These are phyloP conservation scores for Porcisia deanei DNA, from an alignment of 208 protist genomes.

Conservation along the genomic window DNA sequence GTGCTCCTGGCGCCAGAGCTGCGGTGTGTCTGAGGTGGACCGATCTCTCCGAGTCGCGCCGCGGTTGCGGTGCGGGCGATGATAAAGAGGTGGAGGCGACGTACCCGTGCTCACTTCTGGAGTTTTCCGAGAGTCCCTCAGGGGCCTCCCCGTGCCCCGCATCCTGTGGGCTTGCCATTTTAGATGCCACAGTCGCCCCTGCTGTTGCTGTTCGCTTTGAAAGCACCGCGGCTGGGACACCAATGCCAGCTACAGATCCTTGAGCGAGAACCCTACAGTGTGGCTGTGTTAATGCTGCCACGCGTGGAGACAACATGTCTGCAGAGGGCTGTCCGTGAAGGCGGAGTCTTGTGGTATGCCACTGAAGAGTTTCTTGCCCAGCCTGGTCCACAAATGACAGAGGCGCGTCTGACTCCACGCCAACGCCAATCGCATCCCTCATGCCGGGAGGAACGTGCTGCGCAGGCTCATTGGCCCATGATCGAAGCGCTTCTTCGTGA, in stretches of 20 bases:
- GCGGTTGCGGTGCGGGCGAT: neutral
- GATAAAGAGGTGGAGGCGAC: neutral
- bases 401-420: neutral
- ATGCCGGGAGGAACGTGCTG: neutral
- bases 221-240: neutral
- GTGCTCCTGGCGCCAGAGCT: neutral
- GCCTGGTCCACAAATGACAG: neutral
- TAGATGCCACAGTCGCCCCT: neutral
- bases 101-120: neutral
- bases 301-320: neutral
- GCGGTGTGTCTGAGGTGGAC: neutral
- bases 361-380: no score
- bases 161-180: neutral
- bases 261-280: constrained; percentile 20
- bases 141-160: neutral
- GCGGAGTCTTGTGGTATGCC: neutral
- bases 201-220: neutral
- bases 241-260: constrained; percentile 15
- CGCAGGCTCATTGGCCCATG: constrained; percentile 24
- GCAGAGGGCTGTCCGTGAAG: neutral
- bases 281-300: neutral
- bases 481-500: constrained; percentile 29
- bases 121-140: neutral
- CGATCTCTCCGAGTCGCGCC: neutral
- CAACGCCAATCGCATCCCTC: neutral